A percentile compares a stretch with the other conserved stretches of the same genome.
These are phyloP conservation scores for Tillandsia fasciculata DNA, from an alignment of 176 grass and related monocot species.

Conservation along the genomic window DNA sequence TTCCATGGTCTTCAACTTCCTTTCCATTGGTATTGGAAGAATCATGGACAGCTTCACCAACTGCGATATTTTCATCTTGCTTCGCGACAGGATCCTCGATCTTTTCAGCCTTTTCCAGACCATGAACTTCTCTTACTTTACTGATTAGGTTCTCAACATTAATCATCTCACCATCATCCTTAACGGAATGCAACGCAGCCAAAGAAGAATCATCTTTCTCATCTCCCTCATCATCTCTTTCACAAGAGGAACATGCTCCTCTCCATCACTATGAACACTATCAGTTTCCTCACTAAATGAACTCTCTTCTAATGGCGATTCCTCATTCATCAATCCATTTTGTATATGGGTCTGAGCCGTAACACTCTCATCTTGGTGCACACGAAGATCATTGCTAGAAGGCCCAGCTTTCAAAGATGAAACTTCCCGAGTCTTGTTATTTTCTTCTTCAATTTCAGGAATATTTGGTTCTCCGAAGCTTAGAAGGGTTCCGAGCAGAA, in stretches of 20 bases:
- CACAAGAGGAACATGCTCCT: conserved; percentile 34
- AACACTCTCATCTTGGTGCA: conserved; percentile 26
- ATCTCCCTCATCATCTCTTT: conserved; percentile 30
- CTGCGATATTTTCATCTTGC: conserved; percentile 15
- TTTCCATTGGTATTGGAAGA: neutral
- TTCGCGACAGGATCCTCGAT: conserved; percentile 24
- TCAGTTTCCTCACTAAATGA: conserved; percentile 21
- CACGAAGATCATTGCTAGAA: conserved; percentile 23
- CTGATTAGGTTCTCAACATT: conserved; percentile 14
- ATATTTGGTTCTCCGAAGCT: conserved; percentile 25
- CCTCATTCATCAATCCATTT: conserved; percentile 9
- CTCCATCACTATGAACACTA: conserved; percentile 26
- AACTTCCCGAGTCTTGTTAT: conserved; percentile 17
- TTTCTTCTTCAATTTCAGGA: conserved; percentile 32
- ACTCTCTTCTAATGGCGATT: conserved; percentile 14
- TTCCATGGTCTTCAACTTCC: conserved; percentile 6
- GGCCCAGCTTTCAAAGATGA: conserved; percentile 32
- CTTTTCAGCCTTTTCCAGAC: conserved; percentile 10
- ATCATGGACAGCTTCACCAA: conserved; percentile 11
- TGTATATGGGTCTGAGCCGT: conserved; percentile 18
- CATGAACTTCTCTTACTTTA: conserved; percentile 7
- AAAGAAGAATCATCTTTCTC: conserved; percentile 16
- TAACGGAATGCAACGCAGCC: conserved; percentile 8
- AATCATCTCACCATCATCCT: conserved; percentile 14
- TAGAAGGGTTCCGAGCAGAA: conserved; percentile 28